Percentiles rank a stretch among this genome's conserved stretches.
Evolutionary conservation across 2,329 filamentous ascomycete genomes (phyloP).

Genomic region (Sarocladium brachiariae): DNA sequence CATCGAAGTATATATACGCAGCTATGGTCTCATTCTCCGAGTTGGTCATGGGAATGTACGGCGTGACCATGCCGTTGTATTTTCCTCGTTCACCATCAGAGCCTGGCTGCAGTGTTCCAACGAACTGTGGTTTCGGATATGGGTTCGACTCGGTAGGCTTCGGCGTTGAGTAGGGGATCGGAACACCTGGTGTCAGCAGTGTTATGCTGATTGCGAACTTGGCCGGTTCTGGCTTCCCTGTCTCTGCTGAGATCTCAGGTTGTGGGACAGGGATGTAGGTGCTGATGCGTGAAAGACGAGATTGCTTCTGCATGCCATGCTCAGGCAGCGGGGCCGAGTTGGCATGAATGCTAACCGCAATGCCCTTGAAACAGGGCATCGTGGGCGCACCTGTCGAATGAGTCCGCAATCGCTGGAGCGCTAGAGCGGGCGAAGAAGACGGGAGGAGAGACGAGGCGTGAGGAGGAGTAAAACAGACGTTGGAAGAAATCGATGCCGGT

Average conservation of each 20-base stretch:
- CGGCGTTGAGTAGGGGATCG: conserved; percentile 88
- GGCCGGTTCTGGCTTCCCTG: conserved; percentile 79
- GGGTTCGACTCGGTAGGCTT: conserved; percentile 72
- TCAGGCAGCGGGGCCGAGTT: conserved; percentile 77
- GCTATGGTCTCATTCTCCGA: conserved; percentile 96
- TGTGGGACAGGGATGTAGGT: conserved; percentile 95
- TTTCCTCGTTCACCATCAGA: conserved; percentile 39
- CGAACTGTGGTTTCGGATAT: conserved; percentile 73
- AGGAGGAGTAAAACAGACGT: background rate
- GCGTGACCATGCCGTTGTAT: conserved; percentile 55
- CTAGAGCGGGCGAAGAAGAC: background rate
- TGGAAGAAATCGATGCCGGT: background rate
- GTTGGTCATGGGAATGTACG: conserved; percentile 87
- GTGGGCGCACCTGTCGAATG: conserved; percentile 22
- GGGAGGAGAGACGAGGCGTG: background rate
- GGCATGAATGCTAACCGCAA: conserved; percentile 93
- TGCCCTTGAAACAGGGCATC: conserved; percentile 97
- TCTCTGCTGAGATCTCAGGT: conserved; percentile 57
- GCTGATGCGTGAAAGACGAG: conserved; percentile 84
- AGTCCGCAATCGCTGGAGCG: background rate
- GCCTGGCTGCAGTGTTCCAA: conserved; percentile 59
- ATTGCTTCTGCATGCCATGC: conserved; percentile 91
- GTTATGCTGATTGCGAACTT: conserved; percentile 99
- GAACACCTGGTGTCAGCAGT: conserved; percentile 77
- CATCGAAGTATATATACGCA: conserved; percentile 98